phyloP scores from a whole-genome alignment of 768 basidiomycete species.

The Imleria badia region DNA sequence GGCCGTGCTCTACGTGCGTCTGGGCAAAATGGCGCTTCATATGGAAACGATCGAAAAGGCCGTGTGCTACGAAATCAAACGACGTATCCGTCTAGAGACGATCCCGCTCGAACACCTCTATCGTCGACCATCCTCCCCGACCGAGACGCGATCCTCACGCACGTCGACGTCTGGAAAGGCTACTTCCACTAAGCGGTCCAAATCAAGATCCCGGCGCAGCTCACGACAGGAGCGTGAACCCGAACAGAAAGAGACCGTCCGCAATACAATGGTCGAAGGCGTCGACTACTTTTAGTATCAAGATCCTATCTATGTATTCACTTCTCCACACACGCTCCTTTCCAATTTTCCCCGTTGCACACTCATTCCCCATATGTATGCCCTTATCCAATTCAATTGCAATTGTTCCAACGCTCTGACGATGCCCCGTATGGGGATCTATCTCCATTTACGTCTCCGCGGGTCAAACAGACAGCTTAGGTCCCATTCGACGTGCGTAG shows the following conservation, averaged over 20 bases:
- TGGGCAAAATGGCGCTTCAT: conserved; percentile 34
- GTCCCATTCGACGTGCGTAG: background rate
- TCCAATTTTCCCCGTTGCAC: background rate
- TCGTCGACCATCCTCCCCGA: conserved; percentile 5
- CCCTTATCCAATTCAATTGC: background rate
- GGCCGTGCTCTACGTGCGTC: conserved; percentile 33
- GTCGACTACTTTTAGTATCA: conserved; percentile 32
- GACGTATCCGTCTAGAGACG: conserved; percentile 31
- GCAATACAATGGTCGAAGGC: conserved; percentile 26
- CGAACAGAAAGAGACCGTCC: background rate
- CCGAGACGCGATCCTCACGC: background rate
- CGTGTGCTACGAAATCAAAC: conserved; percentile 35
- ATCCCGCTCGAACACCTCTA: conserved; percentile 21
- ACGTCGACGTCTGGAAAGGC: conserved; percentile 1
- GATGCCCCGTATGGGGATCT: background rate
- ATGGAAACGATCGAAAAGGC: conserved; percentile 42
- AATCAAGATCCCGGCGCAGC: conserved; percentile 6
- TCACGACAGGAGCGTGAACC: background rate
- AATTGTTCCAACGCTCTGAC: background rate
- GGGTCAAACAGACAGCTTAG: background rate
- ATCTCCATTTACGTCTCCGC: conserved; percentile 5
- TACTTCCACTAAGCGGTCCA: conserved; percentile 2
- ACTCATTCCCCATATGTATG: conserved; percentile 8
- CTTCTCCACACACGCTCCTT: background rate
- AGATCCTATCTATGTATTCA: too few species aligned